Evolutionary conservation across 345 rosid genomes (phyloP).

Genomic region (Citrus mangshanensis): DNA sequence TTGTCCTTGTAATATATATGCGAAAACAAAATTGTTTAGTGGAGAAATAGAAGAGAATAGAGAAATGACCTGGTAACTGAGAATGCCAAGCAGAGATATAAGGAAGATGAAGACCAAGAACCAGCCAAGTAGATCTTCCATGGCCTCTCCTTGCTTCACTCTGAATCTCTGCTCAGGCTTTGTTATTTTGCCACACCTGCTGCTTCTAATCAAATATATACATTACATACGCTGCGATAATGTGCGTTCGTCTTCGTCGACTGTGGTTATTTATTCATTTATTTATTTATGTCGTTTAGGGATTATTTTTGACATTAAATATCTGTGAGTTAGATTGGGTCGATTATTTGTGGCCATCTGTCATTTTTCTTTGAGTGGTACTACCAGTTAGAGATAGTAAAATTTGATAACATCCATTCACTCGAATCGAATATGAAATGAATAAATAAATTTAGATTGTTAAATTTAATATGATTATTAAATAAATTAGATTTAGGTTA

Average conservation of each 20-base stretch:
- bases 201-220: background rate
- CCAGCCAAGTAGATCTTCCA: slow-evolving; percentile 30
- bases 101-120: slow-evolving; percentile 28
- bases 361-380: no score
- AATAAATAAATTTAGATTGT: no score
- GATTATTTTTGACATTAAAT: background rate
- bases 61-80: slow-evolving; percentile 26
- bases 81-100: slow-evolving; percentile 23
- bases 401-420: no score
- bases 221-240: background rate
- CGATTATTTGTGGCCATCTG: background rate
- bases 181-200: background rate
- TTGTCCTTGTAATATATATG: no score
- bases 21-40: no score
- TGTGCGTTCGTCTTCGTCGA: background rate
- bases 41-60: background rate
- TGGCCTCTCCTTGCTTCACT: background rate
- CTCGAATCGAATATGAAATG: no score
- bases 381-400: no score
- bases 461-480: no score
- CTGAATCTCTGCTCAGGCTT: background rate
- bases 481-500: no score
- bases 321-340: background rate
- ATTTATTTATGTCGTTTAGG: background rate
- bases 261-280: background rate